Evolutionary conservation across 2,329 filamentous ascomycete genomes (phyloP).

Genomic region (Xylaria sp.): DNA sequence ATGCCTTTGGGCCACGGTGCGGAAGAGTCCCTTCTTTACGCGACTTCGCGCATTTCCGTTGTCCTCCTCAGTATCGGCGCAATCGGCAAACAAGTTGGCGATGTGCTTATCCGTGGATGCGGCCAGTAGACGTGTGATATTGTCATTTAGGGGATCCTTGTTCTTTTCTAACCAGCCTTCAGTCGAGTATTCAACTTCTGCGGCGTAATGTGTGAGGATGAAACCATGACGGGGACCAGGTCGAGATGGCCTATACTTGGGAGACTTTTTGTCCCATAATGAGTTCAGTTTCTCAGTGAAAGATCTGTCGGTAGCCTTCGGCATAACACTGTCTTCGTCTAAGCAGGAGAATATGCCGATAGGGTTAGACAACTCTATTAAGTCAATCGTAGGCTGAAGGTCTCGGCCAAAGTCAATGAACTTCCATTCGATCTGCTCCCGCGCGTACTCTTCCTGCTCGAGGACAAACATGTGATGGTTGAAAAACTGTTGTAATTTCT

Average conservation of each 20-base stretch:
- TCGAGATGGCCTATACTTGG: conserved; percentile 88
- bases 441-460: conserved; percentile 96
- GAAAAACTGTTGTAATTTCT: conserved; percentile 99
- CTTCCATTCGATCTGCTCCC: conserved; percentile 98
- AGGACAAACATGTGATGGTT: conserved; percentile 99
- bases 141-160: conserved; percentile 97
- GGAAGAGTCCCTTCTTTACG: conserved; percentile 96
- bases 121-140: conserved; percentile 86
- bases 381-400: conserved; percentile 93
- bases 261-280: conserved; percentile 94
- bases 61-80: conserved; percentile 80
- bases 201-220: conserved; percentile 94
- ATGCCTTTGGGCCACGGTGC: conserved; percentile 94
- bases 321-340: conserved; percentile 98
- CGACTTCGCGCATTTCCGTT: conserved; percentile 70
- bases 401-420: conserved; percentile 99
- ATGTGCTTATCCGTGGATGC: conserved; percentile 83
- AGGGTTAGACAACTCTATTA: conserved; percentile 94
- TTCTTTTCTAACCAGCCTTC: conserved; percentile 98
- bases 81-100: conserved; percentile 85
- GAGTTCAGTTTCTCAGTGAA: conserved; percentile 98
- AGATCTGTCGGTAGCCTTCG: conserved; percentile 94
- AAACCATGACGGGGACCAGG: conserved; percentile 80
- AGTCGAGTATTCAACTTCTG: conserved; percentile 96
- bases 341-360: conserved; percentile 99